These are phyloP conservation scores for Phytophthora cajani DNA, from an alignment of 352 stramenopile species.

Conservation along the genomic window DNA sequence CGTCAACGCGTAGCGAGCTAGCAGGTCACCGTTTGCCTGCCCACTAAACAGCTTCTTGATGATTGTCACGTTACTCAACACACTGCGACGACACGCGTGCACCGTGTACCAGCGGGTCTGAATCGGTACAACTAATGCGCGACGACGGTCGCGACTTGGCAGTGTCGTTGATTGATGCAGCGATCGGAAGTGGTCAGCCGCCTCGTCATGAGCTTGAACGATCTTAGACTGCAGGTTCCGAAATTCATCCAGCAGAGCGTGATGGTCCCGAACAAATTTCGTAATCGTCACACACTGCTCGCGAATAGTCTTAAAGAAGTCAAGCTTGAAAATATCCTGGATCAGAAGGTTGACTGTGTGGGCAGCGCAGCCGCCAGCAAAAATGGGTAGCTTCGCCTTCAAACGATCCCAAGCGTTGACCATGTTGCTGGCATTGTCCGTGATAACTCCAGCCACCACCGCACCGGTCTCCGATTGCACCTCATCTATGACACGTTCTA, in stretches of 20 bases:
- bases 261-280: slow-evolving; percentile 10
- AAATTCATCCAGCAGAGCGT: slow-evolving; percentile 8
- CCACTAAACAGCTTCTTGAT: slow-evolving; percentile 12
- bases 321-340: slow-evolving; percentile 11
- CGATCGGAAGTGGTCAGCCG: neutral
- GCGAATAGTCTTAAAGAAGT: neutral
- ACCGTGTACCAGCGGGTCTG: slow-evolving; percentile 16
- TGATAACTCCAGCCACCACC: neutral
- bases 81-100: slow-evolving; percentile 9
- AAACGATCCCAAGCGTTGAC: neutral
- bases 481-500: slow-evolving; percentile 6
- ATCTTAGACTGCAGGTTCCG: neutral
- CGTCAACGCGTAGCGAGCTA: neutral
- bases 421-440: neutral
- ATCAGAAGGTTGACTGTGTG: slow-evolving; percentile 6
- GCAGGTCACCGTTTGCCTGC: slow-evolving; percentile 1
- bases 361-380: slow-evolving; percentile 5
- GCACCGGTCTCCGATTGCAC: slow-evolving; percentile 3
- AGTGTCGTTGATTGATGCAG: slow-evolving; percentile 2
- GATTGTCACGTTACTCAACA: slow-evolving; percentile 4
- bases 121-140: slow-evolving; percentile 7
- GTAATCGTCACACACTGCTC: neutral
- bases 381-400: slow-evolving; percentile 8
- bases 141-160: neutral
- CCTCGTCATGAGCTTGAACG: neutral